Base-by-base conservation (phyloP, 441 rosid species). In the Theobroma grandiflorum region DNA sequence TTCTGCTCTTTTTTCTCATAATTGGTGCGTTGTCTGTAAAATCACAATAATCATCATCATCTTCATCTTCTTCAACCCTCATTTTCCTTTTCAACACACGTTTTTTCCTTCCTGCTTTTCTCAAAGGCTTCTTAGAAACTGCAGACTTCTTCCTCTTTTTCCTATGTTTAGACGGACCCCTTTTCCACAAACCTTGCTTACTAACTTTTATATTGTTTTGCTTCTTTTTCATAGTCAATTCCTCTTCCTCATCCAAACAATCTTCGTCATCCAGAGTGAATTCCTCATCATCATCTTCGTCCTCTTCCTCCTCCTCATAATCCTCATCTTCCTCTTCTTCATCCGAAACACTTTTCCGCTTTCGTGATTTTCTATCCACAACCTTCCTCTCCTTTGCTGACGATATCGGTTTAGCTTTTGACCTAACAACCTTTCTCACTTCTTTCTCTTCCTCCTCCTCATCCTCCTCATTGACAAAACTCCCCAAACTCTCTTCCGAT, bases 231-330 rank as follows among this genome's bases (percentile, higher is more conserved):
- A 61, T 72, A 20, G 79, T 82, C 66, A 78, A 42, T 66, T 90
- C 93, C 59, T 93, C 99, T 75, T 93, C 98, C 86, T 94, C 99
- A 16, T 91, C 94, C 79, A 90, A 72, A 70, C 89, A 88, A 69
- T 90, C 93, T 62, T 94, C 93, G 47, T 90, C 95, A 61, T 92
- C 95, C 7, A 84, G 87, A 3, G 91, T 88, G 76, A 89, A 93
- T 78, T 95, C 98, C 50, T 90, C 98, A 7, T 89, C 94, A 0
- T 88, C 93, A 1, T 88, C 89, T 0, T 85, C 89, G 0, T 91
- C 97, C 2, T 90, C 84, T 2, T 74, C 87, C 14, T 85, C 85
- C 53, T 76, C 78, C 59, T 81, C 86, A 40, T 82, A 78, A 42
- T 84, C 86, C 8, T 83, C 86, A 33, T 90, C 95, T 20, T 90